phyloP scores from a whole-genome alignment of 1,284 basidiomycete genomes.

The Cutaneotrichosporon arboriforme region DNA sequence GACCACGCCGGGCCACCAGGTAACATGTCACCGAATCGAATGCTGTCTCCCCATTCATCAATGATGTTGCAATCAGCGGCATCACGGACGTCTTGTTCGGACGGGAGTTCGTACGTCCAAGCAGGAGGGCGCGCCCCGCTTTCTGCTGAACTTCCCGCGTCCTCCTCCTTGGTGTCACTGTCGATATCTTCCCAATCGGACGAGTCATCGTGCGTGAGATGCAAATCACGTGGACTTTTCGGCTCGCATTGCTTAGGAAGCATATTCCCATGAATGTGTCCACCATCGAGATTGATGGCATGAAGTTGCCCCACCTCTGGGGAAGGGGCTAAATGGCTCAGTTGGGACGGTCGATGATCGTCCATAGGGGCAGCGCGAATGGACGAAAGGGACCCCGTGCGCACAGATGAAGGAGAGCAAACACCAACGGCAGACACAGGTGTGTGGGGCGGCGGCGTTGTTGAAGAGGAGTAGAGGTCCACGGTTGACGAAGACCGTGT shows the following conservation, averaged over 20 bases:
- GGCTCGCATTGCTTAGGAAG: too few species aligned
- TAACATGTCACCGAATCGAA: constrained; percentile 1
- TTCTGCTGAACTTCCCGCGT: neutral
- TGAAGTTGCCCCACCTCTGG: too few species aligned
- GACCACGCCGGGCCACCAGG: neutral
- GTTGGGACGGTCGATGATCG: too few species aligned
- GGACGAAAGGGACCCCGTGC: too few species aligned
- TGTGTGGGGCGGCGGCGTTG: too few species aligned
- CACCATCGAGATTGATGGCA: too few species aligned
- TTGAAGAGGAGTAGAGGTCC: too few species aligned
- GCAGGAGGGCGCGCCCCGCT: neutral
- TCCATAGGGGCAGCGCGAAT: neutral
- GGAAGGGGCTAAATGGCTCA: too few species aligned
- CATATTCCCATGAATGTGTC: too few species aligned
- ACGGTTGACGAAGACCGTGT: too few species aligned
- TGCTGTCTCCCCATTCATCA: constrained; percentile 1
- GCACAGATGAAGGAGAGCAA: too few species aligned
- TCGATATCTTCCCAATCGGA: constrained; percentile 3
- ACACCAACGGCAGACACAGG: too few species aligned
- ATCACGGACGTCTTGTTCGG: neutral
- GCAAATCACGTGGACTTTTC: neutral
- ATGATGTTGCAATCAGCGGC: neutral
- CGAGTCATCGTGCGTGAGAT: neutral
- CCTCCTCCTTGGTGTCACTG: neutral
- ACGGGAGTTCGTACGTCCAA: neutral